Evolutionary conservation across 768 basidiomycete species (phyloP), one percentile per base, ranked within the genome.

Genomic region (Tulasnella sp.): DNA sequence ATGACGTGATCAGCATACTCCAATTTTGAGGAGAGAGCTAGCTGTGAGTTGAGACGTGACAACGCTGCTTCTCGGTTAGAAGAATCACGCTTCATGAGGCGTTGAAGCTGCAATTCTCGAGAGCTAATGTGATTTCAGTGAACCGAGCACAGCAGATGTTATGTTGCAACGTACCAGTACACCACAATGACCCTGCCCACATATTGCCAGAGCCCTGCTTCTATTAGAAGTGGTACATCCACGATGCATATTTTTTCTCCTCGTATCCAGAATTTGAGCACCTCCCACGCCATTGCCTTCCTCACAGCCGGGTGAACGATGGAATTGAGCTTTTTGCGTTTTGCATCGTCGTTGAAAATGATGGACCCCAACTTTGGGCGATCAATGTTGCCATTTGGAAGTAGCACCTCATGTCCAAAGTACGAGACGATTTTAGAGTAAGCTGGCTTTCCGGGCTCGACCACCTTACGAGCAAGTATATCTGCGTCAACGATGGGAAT

Each of bases 401-500:
- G 67, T 7, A 95, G 70, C 1, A 96, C 69, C 9, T 72, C 73
- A 1, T 63, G 59, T 0, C 95, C 92, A 63, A 96, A 98, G 27
- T 71, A 68, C 5, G 68, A 57, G 32, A 78, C 72, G 50, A 98
- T 85, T 22, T 75, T 69, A 25, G 66, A 65, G 59, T 88, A 81
- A 0, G 72, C 84, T 8, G 72, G 73, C 10, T 86, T 85, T 39
- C 88, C 86, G 88, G 81, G 7, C 96, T 95, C 63, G 92, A 98
- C 63, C 77, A 91, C 37, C 70, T 80, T 66, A 96, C 98, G 93
- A 78, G 70, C 52, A 89, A 93, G 56, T 88, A 91, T 70, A 91
- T 92, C 93, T 2, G 93, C 91, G 62, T 99, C 95, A 58, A 98
- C 75, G 58, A 98, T 69, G n/a, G 89, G 86, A 27, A 98, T 67